Percentiles rank a stretch among this genome's conserved stretches.
Evolutionary conservation across 805 yeast species (phyloP).

Genomic region (Helenozyma baotianmanensis): DNA sequence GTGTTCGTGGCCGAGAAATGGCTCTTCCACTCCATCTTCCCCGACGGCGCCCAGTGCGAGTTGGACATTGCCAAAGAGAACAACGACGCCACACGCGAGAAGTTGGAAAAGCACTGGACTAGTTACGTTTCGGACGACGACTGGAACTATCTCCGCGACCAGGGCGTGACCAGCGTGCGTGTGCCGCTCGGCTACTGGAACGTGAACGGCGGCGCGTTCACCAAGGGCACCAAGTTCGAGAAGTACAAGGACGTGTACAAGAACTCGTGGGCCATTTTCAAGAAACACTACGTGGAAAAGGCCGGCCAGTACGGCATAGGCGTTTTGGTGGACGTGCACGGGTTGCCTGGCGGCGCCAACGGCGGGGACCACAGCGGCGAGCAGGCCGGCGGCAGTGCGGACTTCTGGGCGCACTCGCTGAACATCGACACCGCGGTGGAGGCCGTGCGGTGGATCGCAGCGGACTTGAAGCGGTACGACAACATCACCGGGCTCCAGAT

Average conservation of each 20-base stretch:
- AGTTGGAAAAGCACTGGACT: constrained; percentile 63
- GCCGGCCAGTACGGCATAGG: constrained; percentile 66
- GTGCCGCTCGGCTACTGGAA: constrained; percentile 93
- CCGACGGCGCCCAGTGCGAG: constrained; percentile 60
- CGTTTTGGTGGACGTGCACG: constrained; percentile 81
- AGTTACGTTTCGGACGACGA: constrained; percentile 61
- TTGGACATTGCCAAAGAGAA: constrained; percentile 58
- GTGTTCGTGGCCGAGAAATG: constrained; percentile 77
- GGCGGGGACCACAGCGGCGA: constrained; percentile 82
- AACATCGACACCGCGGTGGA: constrained; percentile 44
- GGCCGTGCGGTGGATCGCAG: constrained; percentile 55
- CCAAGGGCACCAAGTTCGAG: constrained; percentile 58
- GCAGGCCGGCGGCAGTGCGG: constrained; percentile 44
- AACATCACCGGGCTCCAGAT: constrained; percentile 81
- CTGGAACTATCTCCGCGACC: constrained; percentile 68
- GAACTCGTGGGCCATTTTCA: constrained; percentile 69
- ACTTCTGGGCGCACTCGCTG: constrained; percentile 53
- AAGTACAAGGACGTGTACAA: constrained; percentile 51
- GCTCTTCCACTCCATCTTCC: constrained; percentile 62
- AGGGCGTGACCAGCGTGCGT: constrained; percentile 75
- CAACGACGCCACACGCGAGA: constrained; percentile 50
- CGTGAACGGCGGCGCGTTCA: constrained; percentile 58
- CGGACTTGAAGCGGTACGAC: constrained; percentile 51
- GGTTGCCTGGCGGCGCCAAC: constrained; percentile 90
- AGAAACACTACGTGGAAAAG: constrained; percentile 45